A percentile compares a stretch with the other conserved stretches of the same genome.
Conservation (phyloP, 805 yeast genomes). For the Candida chilensis region DNA sequence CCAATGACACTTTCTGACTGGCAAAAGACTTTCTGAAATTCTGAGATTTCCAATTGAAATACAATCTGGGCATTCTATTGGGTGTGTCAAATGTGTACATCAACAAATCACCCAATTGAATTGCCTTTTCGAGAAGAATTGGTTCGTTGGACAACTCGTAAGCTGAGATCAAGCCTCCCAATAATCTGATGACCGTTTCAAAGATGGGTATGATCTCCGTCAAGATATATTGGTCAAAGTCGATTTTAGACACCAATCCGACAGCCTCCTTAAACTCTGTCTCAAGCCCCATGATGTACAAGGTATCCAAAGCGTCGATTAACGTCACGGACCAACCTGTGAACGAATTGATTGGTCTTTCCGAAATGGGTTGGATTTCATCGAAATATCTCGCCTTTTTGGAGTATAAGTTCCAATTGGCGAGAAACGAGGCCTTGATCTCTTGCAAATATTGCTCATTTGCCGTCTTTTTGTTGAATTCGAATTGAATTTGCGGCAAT, state of each 20-base stretch:
- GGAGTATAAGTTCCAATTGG: constrained; percentile 35
- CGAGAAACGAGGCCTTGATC: constrained; percentile 12
- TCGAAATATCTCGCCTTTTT: constrained; percentile 35
- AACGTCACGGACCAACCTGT: constrained; percentile 42
- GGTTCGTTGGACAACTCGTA: constrained; percentile 34
- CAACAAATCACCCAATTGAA: constrained; percentile 36
- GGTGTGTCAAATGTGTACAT: constrained; percentile 53
- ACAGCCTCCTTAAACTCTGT: constrained; percentile 28
- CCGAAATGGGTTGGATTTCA: constrained; percentile 29
- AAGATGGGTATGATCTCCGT: constrained; percentile 30
- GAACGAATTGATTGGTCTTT: constrained; percentile 17
- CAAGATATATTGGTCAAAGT: constrained; percentile 23
- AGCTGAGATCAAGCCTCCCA: constrained; percentile 45
- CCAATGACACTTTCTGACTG: constrained; percentile 20
- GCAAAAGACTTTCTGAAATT: constrained; percentile 15
- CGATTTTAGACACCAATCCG: constrained; percentile 19
- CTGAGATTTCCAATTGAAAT: constrained; percentile 30
- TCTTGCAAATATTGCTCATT: background rate
- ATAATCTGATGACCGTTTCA: constrained; percentile 40
- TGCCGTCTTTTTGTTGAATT: background rate
- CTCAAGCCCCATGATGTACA: constrained; percentile 32
- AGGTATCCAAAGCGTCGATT: constrained; percentile 44
- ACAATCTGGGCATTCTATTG: constrained; percentile 40
- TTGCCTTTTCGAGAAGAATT: constrained; percentile 26
- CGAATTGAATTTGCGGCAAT: constrained; percentile 1